These are phyloP conservation scores for Pyrenopolyporus hunteri DNA, from an alignment of 495 filamentous ascomycete genomes.

Conservation along the genomic window DNA sequence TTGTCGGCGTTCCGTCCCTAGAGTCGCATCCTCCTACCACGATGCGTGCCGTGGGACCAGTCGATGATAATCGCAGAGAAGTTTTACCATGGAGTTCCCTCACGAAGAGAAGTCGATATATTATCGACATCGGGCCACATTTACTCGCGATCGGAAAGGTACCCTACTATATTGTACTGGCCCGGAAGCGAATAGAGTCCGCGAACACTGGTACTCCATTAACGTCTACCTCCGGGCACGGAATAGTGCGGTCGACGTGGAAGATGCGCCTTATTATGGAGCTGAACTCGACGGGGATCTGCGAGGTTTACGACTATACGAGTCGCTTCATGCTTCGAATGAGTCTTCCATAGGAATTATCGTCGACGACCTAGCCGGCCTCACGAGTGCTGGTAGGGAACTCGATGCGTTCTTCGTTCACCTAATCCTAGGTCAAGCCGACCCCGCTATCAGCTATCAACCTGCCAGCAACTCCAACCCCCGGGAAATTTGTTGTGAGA, in stretches of 20 bases:
- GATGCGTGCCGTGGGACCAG: not conserved
- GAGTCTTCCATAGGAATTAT: conserved; percentile 14
- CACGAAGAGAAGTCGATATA: conserved; percentile 29
- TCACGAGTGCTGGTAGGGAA: not conserved
- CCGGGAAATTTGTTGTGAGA: not conserved
- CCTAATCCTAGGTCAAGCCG: conserved; percentile 13
- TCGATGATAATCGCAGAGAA: not conserved
- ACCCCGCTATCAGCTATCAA: conserved; percentile 10
- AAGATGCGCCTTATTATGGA: not conserved
- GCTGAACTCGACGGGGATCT: not conserved
- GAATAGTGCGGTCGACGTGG: not conserved
- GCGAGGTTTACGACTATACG: conserved; percentile 7
- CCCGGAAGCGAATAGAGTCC: conserved; percentile 3
- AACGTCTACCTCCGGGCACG: not conserved
- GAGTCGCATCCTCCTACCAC: not conserved
- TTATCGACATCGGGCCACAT: conserved; percentile 27
- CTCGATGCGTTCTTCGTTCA: conserved; percentile 18
- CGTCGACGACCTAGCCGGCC: not conserved
- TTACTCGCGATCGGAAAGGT: conserved; percentile 2
- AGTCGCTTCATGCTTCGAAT: not conserved
- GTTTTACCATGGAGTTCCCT: conserved; percentile 19
- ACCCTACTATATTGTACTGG: conserved; percentile 20
- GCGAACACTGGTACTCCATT: conserved; percentile 7
- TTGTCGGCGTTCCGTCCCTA: not conserved
- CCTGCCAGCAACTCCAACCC: not conserved